Percentiles rank a stretch among this genome's conserved stretches.
Conservation (phyloP, 352 stramenopile species). For the Pythium myriotylum region DNA sequence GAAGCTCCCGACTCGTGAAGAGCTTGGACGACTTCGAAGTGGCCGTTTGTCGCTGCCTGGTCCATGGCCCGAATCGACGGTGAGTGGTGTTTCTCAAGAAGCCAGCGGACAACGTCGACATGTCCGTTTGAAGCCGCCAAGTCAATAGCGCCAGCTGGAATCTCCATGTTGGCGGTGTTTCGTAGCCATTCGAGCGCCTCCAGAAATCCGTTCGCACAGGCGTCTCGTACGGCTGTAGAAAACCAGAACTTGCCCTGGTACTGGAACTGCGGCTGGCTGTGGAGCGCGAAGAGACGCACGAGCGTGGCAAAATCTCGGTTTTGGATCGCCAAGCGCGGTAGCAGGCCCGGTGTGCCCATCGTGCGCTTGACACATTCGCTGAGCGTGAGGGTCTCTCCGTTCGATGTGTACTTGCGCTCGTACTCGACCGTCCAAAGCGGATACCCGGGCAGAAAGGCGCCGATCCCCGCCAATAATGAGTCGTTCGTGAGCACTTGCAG, state of each 20-base stretch:
- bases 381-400: not conserved
- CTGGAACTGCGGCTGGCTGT: slow-evolving; percentile 17
- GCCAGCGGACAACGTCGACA: not conserved
- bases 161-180: not conserved
- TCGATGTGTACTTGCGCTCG: slow-evolving; percentile 3
- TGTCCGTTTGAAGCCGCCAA: not conserved
- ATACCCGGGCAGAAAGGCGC: slow-evolving; percentile 15
- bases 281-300: slow-evolving; percentile 13
- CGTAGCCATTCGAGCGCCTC: slow-evolving; percentile 24
- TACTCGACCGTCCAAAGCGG: slow-evolving; percentile 22
- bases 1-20: too few relatives aligned
- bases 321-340: slow-evolving; percentile 22
- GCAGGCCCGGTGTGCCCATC: slow-evolving; percentile 10
- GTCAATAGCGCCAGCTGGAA: not conserved
- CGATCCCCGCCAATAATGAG: slow-evolving; percentile 8
- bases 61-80: too few relatives aligned
- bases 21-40: too few relatives aligned
- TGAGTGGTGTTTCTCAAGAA: too few relatives aligned
- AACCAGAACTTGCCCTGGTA: slow-evolving; percentile 16
- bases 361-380: not conserved
- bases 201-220: slow-evolving; percentile 13
- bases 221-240: slow-evolving; percentile 13
- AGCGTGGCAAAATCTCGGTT: slow-evolving; percentile 11
- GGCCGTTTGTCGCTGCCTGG: not conserved
- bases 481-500: slow-evolving; percentile 14